A percentile compares a stretch with the other conserved stretches of the same genome.
phyloP scores from a whole-genome alignment of 73 alveolate genomes.

The Paramecium sonneborni region DNA sequence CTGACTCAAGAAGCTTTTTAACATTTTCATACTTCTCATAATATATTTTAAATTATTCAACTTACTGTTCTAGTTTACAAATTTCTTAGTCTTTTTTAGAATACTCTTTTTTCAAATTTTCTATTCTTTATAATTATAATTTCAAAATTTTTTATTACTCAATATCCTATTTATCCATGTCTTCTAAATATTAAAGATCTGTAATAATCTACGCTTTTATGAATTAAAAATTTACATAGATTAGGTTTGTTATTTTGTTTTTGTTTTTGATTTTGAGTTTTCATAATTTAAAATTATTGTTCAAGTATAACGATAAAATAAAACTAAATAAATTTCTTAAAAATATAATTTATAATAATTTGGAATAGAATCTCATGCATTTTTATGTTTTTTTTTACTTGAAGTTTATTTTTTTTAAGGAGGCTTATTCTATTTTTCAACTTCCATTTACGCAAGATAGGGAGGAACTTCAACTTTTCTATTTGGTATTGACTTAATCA shows the following conservation, averaged over 20 bases:
- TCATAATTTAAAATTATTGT: background rate
- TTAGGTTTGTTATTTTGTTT: background rate
- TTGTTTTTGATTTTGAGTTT: background rate
- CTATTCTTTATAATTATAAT: background rate
- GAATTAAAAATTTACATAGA: background rate
- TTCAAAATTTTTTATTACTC: background rate
- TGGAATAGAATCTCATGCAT: background rate
- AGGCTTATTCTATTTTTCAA: background rate
- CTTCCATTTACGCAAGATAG: background rate
- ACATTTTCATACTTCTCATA: slow-evolving; percentile 39
- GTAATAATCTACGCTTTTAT: slow-evolving; percentile 25
- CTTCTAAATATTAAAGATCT: slow-evolving; percentile 18
- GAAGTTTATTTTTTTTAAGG: background rate
- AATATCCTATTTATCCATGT: slow-evolving; percentile 9
- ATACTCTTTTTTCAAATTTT: background rate
- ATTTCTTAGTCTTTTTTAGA: background rate
- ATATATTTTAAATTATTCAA: background rate
- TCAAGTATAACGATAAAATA: background rate
- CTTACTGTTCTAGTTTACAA: background rate
- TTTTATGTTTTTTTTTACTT: background rate
- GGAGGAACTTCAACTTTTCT: slow-evolving; percentile 10
- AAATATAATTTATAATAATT: background rate
- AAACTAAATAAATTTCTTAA: background rate
- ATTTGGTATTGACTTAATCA: background rate
- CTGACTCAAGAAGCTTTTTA: background rate